A percentile compares a stretch with the other conserved stretches of the same genome.
Evolutionary conservation across 192 early-diverging fungal species (phyloP).

Genomic region (Umbelopsis isabellina): DNA sequence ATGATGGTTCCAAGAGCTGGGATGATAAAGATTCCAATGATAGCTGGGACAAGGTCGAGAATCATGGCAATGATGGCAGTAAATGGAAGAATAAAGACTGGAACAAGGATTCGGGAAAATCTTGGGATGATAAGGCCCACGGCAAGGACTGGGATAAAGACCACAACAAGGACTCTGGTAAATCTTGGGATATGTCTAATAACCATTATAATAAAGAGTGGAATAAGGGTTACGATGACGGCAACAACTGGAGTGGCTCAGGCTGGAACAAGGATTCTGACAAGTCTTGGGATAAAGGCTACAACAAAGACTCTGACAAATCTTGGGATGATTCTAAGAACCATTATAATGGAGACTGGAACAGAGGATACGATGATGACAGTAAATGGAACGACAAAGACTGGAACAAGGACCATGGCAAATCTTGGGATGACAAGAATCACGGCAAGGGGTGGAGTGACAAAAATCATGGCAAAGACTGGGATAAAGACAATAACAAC

Average conservation of each 20-base stretch:
- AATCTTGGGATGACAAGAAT: neutral
- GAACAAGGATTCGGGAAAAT: neutral
- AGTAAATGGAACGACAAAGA: neutral
- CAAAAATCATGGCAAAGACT: neutral
- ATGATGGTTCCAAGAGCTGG: too few relatives aligned
- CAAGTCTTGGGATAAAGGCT: neutral
- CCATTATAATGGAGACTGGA: neutral
- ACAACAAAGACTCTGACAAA: neutral
- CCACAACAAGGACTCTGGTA: neutral
- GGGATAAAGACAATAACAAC: neutral
- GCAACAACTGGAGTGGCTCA: neutral
- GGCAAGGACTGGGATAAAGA: neutral
- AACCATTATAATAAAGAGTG: neutral
- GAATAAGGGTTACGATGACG: neutral
- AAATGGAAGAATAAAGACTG: neutral
- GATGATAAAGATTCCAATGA: neutral
- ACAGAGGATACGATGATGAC: neutral
- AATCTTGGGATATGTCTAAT: too few relatives aligned
- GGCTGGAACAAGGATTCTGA: too few relatives aligned
- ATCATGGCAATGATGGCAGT: neutral
- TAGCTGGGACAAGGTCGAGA: neutral
- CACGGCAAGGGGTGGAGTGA: neutral
- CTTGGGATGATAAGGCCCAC: too few relatives aligned
- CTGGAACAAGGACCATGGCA: neutral
- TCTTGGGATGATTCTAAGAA: too few relatives aligned